Evolutionary conservation across 495 filamentous ascomycete genomes (phyloP).

Genomic region (Pseudotulostoma volvatum): DNA sequence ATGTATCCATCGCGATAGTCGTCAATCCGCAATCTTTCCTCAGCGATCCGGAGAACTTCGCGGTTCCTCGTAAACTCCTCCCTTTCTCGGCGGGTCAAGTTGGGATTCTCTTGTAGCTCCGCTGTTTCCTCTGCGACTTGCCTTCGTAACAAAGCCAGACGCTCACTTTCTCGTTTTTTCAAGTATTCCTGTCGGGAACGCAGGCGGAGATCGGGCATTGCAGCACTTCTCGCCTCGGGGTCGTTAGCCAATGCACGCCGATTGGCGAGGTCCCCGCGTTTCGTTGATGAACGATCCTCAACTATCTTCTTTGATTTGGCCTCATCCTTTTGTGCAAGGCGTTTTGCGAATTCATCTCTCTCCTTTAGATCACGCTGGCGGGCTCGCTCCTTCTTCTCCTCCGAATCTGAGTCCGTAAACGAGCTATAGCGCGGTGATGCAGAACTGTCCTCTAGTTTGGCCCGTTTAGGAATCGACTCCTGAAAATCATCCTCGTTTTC

Average conservation of each 20-base stretch:
- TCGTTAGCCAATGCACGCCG: conserved; percentile 49
- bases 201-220: conserved; percentile 61
- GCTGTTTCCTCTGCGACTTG: conserved; percentile 85
- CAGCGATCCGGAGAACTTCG: conserved; percentile 71
- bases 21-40: conserved; percentile 76
- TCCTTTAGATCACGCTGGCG: conserved; percentile 50
- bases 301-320: conserved; percentile 58
- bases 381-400: conserved; percentile 37
- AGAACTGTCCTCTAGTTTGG: conserved; percentile 37
- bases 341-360: conserved; percentile 56
- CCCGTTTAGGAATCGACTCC: conserved; percentile 42
- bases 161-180: conserved; percentile 78
- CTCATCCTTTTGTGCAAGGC: conserved; percentile 52
- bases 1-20: conserved; percentile 87
- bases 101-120: conserved; percentile 63
- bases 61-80: conserved; percentile 83
- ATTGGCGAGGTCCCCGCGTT: conserved; percentile 39
- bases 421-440: conserved; percentile 28
- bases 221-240: conserved; percentile 40
- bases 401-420: conserved; percentile 42
- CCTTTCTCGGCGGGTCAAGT: conserved; percentile 62
- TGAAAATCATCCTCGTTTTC: conserved; percentile 27
- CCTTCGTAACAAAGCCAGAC: conserved; percentile 65
- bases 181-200: conserved; percentile 84
- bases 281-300: conserved; percentile 38